These are phyloP conservation scores for Colletotrichum sp. DNA, from an alignment of 2,329 filamentous ascomycete genomes.

Conservation along the genomic window DNA sequence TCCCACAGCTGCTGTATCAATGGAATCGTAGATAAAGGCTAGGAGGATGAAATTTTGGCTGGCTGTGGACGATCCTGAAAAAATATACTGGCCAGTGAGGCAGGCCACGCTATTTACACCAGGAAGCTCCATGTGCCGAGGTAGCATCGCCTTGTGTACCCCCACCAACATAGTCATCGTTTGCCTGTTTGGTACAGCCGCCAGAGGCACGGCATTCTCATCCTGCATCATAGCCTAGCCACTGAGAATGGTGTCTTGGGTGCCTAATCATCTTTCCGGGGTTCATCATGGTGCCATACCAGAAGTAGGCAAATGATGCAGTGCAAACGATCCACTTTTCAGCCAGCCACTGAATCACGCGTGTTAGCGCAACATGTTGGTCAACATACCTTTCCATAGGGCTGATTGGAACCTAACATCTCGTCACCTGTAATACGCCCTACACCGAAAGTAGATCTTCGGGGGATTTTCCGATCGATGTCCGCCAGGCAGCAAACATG, in stretches of 20 bases:
- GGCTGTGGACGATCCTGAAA: neutral
- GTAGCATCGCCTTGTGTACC: neutral
- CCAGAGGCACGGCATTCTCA: neutral
- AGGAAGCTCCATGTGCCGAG: neutral
- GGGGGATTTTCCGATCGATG: neutral
- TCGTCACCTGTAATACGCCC: neutral
- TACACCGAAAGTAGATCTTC: neutral
- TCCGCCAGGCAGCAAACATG: neutral
- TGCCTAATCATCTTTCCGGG: neutral
- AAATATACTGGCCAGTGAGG: neutral
- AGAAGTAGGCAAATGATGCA: neutral
- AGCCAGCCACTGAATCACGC: neutral
- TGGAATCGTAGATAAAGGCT: neutral
- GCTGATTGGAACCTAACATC: neutral
- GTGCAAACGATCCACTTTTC: neutral
- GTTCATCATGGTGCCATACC: neutral
- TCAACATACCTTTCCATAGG: neutral
- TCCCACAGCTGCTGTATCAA: neutral
- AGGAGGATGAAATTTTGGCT: neutral
- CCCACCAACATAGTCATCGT: neutral
- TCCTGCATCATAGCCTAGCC: neutral
- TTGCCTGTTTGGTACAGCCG: neutral
- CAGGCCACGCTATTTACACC: neutral
- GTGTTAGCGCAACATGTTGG: neutral
- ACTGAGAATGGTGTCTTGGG: neutral